Conservation (phyloP, 192 early-diverging fungal genomes). For the Thoreauomyces humboldtii region DNA sequence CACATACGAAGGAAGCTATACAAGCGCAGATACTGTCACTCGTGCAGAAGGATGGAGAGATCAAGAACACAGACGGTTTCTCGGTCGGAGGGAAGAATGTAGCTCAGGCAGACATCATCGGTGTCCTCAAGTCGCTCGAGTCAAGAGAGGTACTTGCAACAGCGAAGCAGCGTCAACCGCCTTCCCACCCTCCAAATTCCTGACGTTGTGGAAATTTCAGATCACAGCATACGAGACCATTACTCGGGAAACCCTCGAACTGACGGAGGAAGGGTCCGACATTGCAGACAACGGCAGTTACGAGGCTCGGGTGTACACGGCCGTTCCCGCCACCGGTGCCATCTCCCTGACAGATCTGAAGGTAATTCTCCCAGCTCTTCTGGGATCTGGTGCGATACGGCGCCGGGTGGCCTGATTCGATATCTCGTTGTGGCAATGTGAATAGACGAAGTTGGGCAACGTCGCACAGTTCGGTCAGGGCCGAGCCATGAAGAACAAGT, state of each 20-base stretch:
- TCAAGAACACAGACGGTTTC: slow-evolving; percentile 68
- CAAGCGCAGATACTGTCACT: slow-evolving; percentile 51
- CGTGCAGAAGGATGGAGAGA: slow-evolving; percentile 68
- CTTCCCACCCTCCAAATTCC: neutral
- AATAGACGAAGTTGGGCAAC: slow-evolving; percentile 3
- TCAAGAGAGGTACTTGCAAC: slow-evolving; percentile 71
- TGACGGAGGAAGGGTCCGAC: slow-evolving; percentile 87
- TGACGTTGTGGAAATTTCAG: slow-evolving; percentile 36
- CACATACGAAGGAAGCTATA: neutral
- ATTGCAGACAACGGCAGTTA: slow-evolving; percentile 85
- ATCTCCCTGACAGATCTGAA: slow-evolving; percentile 83
- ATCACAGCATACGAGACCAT: slow-evolving; percentile 81
- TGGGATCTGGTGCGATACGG: neutral
- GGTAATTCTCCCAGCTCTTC: slow-evolving; percentile 13
- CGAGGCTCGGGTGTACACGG: slow-evolving; percentile 88
- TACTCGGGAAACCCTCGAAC: slow-evolving; percentile 72
- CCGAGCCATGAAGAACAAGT: slow-evolving; percentile 96
- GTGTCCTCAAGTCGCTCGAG: slow-evolving; percentile 80
- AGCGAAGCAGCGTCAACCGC: neutral
- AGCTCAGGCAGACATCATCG: slow-evolving; percentile 70
- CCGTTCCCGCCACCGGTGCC: slow-evolving; percentile 73
- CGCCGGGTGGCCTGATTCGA: neutral
- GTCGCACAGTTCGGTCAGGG: slow-evolving; percentile 78
- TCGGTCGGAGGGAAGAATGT: slow-evolving; percentile 55
- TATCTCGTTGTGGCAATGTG: neutral